Conservation (phyloP, 805 yeast genomes). For the Metschnikowia vanudenii region DNA sequence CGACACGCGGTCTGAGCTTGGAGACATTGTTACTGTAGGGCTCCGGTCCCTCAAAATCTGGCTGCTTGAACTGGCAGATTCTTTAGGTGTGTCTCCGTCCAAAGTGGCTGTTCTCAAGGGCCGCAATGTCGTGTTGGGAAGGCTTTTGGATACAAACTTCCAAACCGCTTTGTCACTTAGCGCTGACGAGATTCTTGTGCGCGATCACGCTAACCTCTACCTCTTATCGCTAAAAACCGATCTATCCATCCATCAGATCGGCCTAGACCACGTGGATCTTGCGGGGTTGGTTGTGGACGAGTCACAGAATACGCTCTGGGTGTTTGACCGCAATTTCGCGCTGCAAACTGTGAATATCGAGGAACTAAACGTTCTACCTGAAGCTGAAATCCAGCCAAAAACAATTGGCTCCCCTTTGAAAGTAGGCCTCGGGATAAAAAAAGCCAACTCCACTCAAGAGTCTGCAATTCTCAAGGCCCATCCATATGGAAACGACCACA, state of each 20-base stretch:
- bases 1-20: conserved; percentile 19
- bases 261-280: conserved; percentile 4
- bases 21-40: conserved; percentile 55
- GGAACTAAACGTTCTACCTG: background rate
- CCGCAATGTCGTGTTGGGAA: conserved; percentile 56
- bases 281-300: conserved; percentile 22
- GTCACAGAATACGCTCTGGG: conserved; percentile 10
- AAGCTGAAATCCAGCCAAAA: background rate
- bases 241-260: conserved; percentile 18
- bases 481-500: conserved; percentile 1
- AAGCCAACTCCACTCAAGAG: background rate
- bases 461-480: conserved; percentile 1
- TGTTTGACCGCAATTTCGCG: background rate
- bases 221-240: conserved; percentile 24
- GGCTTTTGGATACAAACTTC: conserved; percentile 49
- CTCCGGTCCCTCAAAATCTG: conserved; percentile 61
- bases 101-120: conserved; percentile 43
- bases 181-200: conserved; percentile 36
- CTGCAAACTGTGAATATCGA: background rate
- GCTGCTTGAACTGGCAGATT: conserved; percentile 36
- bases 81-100: conserved; percentile 1
- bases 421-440: background rate
- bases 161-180: conserved; percentile 37
- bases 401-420: conserved; percentile 2
- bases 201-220: conserved; percentile 34